Base-by-base conservation (phyloP, 306 rosid species). In the Medicago arabica region DNA sequence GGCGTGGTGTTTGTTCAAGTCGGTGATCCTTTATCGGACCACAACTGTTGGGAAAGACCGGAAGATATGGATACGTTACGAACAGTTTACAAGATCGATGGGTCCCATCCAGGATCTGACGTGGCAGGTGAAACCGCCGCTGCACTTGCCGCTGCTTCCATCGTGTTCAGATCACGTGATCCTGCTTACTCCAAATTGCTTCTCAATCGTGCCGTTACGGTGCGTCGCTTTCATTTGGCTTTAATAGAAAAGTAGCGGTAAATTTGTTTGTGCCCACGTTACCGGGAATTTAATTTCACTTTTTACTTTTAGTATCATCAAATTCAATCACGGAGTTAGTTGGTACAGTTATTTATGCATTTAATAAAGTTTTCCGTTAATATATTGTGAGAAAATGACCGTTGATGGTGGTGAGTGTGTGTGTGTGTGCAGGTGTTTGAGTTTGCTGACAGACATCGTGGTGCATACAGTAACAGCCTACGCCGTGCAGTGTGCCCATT, bases 91-190 rank as follows among this genome's bases (percentile, higher is more conserved):
- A 86, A 83, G 75, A 81, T 95, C 18, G 99, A 92, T 54, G 75
- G 80, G 87, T 70, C 89, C 84, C 96, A 89, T 67, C 97, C 97
- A 0, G 99, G 99, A 0, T 95, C 99, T 54, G 99, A 95, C 87
- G 99, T 95, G 86, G 99, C 97, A 9, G 99, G 97, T 0, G 99
- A 95, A 82, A 88, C 99, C 3, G 97, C 99, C 15, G 99, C 99
- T 71, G 99, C 99, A 0, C 87, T 95, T 31, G 99, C 99, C 72
- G 97, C 99, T 61, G 99, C 99, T 0, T 95, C 99, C 78, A 95
- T 95, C 62, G 99, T 95, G 19, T 95, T 95, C 92, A 86, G 99
- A 80, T 88, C 99, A 88, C 97, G 93, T 87, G 97, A 95, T 49
- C 93, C 97, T 2, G 50, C 92, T 4, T 95, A 92, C 89, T 92